Evolutionary conservation across 2,329 filamentous ascomycete genomes (phyloP), one percentile per base, ranked within the genome.

Genomic region (Westerdykella sp.): DNA sequence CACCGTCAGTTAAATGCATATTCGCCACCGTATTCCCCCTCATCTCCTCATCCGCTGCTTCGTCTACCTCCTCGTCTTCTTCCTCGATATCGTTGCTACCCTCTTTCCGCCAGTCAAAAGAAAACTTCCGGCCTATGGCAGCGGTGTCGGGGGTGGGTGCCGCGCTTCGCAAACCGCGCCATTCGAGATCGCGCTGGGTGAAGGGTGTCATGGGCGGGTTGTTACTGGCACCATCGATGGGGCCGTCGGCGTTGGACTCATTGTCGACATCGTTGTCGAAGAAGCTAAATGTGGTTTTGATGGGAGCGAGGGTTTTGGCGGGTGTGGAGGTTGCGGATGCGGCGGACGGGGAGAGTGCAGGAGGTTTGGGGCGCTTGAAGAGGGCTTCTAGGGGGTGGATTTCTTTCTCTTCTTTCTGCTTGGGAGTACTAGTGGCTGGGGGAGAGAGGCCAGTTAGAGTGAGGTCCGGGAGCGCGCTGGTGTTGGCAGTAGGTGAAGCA

Each of bases 141-240:
- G 88, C 88, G 0, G 93, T 97, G 61, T 98, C 93, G 0, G 93
- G 93, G 0, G 93, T 98, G 0, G 93, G 93, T 2, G 93, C 93
- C 5, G 89, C 89, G 62, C 89, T 96, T 43, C 93, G 79, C n/a
- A 86, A 62, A 40, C 78, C 79, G 48, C 89, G 79, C 69, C 74
- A 80, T 54, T 87, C 83, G 23, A 91, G 73, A 53, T 97, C 91
- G 53, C 83, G 79, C 49, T 83, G 81, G 1, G 86, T 87, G 63
- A 82, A 95, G 0, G 91, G 91, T 0, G 91, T 96, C 67, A 88
- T 80, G 11, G 89, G 90, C 1, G 46, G 45, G 21, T 55, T 53
- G 6, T 48, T 49, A 4, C 50, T 41, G 14, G 40, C 61, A 32
- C 60, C 54, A 12, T 28, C 25, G 25, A 9, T 12, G 4, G 7